Evolutionary conservation across 2,329 filamentous ascomycete species (phyloP), one percentile per base, ranked within the genome.

Genomic region (Phoma herbarum): DNA sequence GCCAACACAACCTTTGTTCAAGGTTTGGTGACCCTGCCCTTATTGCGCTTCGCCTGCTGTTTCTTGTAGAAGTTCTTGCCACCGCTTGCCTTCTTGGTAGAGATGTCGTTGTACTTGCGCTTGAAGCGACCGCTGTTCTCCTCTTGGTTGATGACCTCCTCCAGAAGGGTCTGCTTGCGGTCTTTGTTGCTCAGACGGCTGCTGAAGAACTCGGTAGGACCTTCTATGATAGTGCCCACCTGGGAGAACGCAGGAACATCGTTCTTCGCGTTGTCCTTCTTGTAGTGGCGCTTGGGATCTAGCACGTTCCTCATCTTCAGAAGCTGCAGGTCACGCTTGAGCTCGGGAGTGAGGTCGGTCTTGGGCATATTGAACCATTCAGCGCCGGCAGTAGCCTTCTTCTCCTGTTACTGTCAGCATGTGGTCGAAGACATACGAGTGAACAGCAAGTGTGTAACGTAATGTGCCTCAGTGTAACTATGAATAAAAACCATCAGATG

Each of bases 51-150:
- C 48, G 82, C 82, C 73, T 90, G 86, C 65, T 97, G 77, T 55
- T 88, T 89, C 74, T 94, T 94, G 82, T 97, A 98, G 70, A 91
- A 90, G 0, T 86, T 88, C 79, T 94, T 97, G 81, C 92, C 96
- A 51, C 95, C 95, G 69, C 91, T 96, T 23, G 85, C 86, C 79
- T 96, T 98, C 61, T 85, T 84, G 49, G 83, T 83, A 75, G 97
- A 93, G 48, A 98, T 92, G 57, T 94, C 89, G 56, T 86, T 84
- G 78, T 97, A 98, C 78, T 96, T 97, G 71, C 84, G 85, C 82
- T 91, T 92, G 81, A 97, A 95, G 68, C 91, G 90, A 59, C 84
- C 84, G 43, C 82, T 88, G 59, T 85, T 77, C 50, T 85, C 81
- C 75, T 92, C 89, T 42, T 84, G 81, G 23, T 88, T 86, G 67